A percentile compares a stretch with the other conserved stretches of the same genome.
Conservation (phyloP, 257 asterid genomes). For the Solanum lycopersicoides region DNA sequence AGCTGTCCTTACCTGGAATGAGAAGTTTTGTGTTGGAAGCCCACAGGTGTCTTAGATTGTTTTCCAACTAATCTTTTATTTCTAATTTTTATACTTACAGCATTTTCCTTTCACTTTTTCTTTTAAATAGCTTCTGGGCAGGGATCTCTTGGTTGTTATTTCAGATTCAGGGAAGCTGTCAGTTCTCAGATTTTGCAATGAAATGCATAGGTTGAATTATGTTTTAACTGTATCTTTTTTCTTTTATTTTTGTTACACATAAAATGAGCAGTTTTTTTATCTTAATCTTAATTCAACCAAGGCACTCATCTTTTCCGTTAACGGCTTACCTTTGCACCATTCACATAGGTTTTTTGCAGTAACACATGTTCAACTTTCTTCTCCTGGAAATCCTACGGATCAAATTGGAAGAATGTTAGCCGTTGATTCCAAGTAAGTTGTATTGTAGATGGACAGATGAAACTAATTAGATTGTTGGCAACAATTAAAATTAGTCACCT, state of each 20-base stretch:
- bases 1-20: conserved; percentile 77
- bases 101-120: conserved; percentile 8
- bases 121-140: conserved; percentile 48
- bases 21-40: conserved; percentile 38
- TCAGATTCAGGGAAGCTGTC: conserved; percentile 99
- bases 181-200: conserved; percentile 73
- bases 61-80: background rate
- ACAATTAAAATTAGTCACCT: conserved; percentile 9
- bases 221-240: background rate
- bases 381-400: conserved; percentile 68
- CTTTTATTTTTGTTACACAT: background rate
- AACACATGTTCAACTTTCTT: conserved; percentile 63
- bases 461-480: background rate
- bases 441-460: conserved; percentile 4
- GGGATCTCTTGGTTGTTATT: conserved; percentile 62
- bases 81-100: background rate
- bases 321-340: conserved; percentile 3
- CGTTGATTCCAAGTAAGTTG: conserved; percentile 70
- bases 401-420: conserved; percentile 93
- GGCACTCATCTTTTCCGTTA: background rate
- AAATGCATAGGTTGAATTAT: conserved; percentile 76
- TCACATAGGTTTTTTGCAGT: conserved; percentile 59
- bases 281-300: background rate
- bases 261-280: background rate
- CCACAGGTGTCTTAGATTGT: conserved; percentile 49